These are phyloP conservation scores for Saccharum hybrid DNA, from an alignment of 202 grass and related monocot genomes.

Conservation along the genomic window DNA sequence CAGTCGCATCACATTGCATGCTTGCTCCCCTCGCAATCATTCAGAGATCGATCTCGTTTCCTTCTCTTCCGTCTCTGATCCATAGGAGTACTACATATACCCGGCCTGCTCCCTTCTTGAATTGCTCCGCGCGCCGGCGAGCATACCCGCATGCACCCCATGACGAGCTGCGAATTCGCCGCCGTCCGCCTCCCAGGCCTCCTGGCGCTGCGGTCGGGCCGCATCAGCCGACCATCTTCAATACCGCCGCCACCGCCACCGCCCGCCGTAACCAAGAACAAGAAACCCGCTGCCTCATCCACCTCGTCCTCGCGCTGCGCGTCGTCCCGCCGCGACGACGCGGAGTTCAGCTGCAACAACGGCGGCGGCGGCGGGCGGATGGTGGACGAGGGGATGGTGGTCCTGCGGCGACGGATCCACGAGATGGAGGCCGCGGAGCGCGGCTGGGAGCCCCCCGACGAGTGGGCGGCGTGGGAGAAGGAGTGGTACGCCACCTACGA, in stretches of 20 bases:
- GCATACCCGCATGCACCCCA: background rate
- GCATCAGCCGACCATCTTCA: background rate
- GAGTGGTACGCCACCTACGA: conserved; percentile 58
- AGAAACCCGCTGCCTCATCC: background rate
- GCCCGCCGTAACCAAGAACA: background rate
- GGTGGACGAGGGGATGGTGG: conserved; percentile 71
- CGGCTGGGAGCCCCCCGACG: conserved; percentile 39
- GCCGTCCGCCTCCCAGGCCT: background rate
- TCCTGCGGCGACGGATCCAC: conserved; percentile 61
- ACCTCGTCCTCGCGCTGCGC: background rate
- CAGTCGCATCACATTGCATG: background rate
- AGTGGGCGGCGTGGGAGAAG: conserved; percentile 78
- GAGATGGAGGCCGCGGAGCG: conserved; percentile 55
- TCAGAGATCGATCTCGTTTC: background rate
- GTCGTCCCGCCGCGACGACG: conserved; percentile 24
- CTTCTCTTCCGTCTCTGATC: background rate
- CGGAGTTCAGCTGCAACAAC: conserved; percentile 24
- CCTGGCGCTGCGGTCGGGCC: background rate
- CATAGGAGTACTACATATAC: background rate
- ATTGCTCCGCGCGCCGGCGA: background rate
- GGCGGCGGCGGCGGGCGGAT: background rate
- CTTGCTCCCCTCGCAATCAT: background rate
- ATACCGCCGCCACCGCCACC: background rate
- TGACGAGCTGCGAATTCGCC: conserved; percentile 9
- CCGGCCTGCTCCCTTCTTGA: background rate